A percentile compares a stretch with the other conserved stretches of the same genome.
Conservation (phyloP, 345 rosid genomes). For the Camelina neglecta region DNA sequence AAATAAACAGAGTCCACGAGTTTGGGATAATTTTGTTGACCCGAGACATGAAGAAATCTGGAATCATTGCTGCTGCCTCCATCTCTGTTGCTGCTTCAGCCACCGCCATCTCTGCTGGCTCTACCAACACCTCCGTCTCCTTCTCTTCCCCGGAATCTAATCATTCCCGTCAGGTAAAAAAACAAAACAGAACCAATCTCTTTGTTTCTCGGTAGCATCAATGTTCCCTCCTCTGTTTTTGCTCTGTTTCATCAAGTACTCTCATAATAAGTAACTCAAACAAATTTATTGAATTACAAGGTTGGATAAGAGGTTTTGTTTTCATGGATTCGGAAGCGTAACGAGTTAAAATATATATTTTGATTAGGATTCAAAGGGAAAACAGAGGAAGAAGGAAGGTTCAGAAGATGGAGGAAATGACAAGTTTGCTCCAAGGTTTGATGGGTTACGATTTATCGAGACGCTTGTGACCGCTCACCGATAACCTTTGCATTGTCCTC, state of each 20-base stretch:
- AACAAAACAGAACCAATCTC: background rate
- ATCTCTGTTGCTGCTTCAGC: constrained; percentile 59
- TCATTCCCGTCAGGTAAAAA: constrained; percentile 54
- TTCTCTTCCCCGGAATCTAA: constrained; percentile 51
- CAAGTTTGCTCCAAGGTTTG: constrained; percentile 81
- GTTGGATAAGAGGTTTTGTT: background rate
- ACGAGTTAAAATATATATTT: background rate
- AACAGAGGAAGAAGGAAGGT: constrained; percentile 44
- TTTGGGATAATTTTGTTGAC: constrained; percentile 7
- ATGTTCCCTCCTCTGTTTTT: constrained; percentile 23
- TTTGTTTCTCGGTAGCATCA: background rate
- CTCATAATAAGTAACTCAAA: background rate
- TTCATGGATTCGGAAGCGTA: background rate
- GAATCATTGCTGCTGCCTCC: constrained; percentile 58
- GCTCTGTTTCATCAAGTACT: constrained; percentile 10
- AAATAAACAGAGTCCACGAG: background rate
- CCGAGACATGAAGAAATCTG: constrained; percentile 60
- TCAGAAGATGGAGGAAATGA: constrained; percentile 42
- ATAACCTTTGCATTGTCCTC: constrained; percentile 38
- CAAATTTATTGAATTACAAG: background rate
- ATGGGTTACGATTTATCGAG: constrained; percentile 86
- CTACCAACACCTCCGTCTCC: constrained; percentile 54
- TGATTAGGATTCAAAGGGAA: constrained; percentile 47
- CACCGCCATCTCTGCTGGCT: constrained; percentile 47
- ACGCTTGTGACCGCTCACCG: constrained; percentile 93